Conservation (phyloP, 441 rosid genomes). For the Euphorbia corollata region DNA sequence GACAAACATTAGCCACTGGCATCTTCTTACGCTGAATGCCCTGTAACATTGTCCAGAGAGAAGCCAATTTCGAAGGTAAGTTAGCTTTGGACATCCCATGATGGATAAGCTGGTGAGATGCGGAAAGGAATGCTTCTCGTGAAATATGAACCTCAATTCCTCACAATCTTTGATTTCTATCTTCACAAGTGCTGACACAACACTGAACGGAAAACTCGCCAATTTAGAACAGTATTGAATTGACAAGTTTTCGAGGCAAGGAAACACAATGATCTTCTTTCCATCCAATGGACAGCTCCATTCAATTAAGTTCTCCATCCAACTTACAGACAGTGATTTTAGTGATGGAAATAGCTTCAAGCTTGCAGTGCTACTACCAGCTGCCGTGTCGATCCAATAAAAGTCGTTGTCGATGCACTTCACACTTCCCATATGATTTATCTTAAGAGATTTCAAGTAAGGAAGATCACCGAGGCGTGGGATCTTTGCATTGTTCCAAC, state of each 20-base stretch:
- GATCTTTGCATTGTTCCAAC: no score
- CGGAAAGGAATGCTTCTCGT: neutral
- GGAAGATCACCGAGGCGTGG: no score
- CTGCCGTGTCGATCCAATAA: no score
- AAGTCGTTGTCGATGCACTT: neutral
- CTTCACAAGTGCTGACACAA: constrained; percentile 10
- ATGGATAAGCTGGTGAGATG: constrained; percentile 14
- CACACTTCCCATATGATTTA: no score
- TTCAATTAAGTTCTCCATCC: no score
- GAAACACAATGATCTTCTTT: no score
- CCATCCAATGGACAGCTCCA: no score
- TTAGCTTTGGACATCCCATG: constrained; percentile 1
- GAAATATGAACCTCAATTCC: neutral
- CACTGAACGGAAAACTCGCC: no score
- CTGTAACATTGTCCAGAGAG: constrained; percentile 1
- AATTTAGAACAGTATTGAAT: no score
- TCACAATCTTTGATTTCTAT: constrained; percentile 8
- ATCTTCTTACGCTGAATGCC: neutral
- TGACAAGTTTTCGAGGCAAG: no score
- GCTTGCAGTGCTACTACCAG: neutral
- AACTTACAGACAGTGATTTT: no score
- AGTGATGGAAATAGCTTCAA: neutral
- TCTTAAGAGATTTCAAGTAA: no score
- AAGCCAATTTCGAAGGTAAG: neutral
- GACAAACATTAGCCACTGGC: constrained; percentile 4